Conservation (phyloP, 2,329 filamentous ascomycete species). For the Epichloe bromicola region DNA sequence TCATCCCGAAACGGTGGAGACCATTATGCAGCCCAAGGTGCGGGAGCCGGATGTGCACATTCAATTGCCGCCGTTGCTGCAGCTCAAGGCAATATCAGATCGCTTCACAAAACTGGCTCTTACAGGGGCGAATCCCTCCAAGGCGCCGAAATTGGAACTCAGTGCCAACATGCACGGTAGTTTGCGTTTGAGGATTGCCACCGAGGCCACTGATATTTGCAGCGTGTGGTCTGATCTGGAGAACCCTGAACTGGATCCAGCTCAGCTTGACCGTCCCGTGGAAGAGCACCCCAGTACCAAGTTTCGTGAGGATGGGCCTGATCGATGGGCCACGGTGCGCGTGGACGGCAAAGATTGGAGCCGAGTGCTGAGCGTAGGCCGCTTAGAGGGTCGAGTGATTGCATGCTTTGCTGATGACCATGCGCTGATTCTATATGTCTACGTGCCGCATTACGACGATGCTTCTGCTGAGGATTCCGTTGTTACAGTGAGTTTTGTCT, state of each 20-base stretch:
- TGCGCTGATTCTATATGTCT: constrained; percentile 73
- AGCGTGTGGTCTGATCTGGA: constrained; percentile 75
- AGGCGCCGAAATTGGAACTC: constrained; percentile 62
- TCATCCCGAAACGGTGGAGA: constrained; percentile 69
- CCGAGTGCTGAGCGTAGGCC: constrained; percentile 79
- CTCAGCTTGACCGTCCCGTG: constrained; percentile 57
- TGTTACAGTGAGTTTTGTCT: constrained; percentile 47
- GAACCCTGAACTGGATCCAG: constrained; percentile 78
- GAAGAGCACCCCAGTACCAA: constrained; percentile 70
- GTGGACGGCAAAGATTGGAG: constrained; percentile 95
- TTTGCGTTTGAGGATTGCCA: constrained; percentile 64
- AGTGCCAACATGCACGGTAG: constrained; percentile 91
- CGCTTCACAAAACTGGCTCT: constrained; percentile 80
- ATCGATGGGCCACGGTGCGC: constrained; percentile 76
- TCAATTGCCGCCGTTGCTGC: constrained; percentile 70
- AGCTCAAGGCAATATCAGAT: constrained; percentile 88
- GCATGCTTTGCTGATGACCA: constrained; percentile 78
- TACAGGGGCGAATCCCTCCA: constrained; percentile 25
- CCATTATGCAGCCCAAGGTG: constrained; percentile 83
- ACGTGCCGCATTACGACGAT: constrained; percentile 59
- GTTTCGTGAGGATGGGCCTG: constrained; percentile 64
- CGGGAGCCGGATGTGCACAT: constrained; percentile 92
- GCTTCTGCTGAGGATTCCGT: constrained; percentile 55
- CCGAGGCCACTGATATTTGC: constrained; percentile 73
- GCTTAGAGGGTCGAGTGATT: constrained; percentile 81